Evolutionary conservation across 1,284 basidiomycete genomes (phyloP).

Genomic region (Malassezia pachydermatis): DNA sequence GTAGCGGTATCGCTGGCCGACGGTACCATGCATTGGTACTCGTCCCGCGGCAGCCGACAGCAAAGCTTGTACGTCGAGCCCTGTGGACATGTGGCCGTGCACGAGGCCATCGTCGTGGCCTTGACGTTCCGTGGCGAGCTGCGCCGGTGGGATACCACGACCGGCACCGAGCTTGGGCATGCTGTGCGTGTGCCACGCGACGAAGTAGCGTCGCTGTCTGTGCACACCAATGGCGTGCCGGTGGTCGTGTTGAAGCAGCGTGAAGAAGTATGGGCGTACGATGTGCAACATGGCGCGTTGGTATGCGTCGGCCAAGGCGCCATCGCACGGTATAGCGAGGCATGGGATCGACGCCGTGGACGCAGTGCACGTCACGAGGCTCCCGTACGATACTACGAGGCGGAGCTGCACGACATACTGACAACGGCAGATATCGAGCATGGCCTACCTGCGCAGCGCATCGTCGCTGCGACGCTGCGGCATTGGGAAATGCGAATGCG

Average conservation of each 20-base stretch:
- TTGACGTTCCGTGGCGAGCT: constrained; percentile 27
- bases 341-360: constrained; percentile 35
- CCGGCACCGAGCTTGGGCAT: constrained; percentile 24
- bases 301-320: constrained; percentile 33
- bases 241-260: constrained; percentile 38
- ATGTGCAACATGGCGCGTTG: constrained; percentile 28
- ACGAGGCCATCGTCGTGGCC: constrained; percentile 28
- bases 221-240: constrained; percentile 49
- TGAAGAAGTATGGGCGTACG: constrained; percentile 36
- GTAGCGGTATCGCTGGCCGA: constrained; percentile 54
- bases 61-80: constrained; percentile 28
- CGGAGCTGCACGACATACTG: constrained; percentile 26
- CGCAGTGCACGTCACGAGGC: constrained; percentile 20
- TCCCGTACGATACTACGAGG: constrained; percentile 34
- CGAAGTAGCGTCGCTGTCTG: constrained; percentile 23
- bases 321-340: constrained; percentile 33
- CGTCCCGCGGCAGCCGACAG: constrained; percentile 27
- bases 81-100: constrained; percentile 26
- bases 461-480: constrained; percentile 28
- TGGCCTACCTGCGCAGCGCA: constrained; percentile 22
- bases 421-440: neutral
- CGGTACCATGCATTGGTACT: constrained; percentile 32
- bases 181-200: constrained; percentile 27
- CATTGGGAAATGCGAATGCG: constrained; percentile 41
- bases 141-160: constrained; percentile 34